Evolutionary conservation across 257 asterid species (phyloP).

Genomic region (Fraxinus anomala): DNA sequence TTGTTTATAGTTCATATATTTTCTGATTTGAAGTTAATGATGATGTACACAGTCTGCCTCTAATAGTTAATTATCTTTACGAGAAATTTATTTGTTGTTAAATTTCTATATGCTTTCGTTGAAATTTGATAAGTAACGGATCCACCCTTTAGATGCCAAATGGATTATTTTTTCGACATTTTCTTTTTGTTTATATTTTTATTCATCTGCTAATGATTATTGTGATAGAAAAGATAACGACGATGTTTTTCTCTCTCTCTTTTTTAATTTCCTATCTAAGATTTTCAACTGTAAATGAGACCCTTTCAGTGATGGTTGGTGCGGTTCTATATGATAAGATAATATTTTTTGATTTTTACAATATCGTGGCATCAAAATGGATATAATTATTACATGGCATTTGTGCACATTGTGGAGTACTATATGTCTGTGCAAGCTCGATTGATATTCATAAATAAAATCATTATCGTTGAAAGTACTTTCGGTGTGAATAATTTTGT

Average conservation of each 20-base stretch:
- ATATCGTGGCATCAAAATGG: not conserved
- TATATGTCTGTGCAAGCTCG: not conserved
- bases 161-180: not conserved
- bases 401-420: not conserved
- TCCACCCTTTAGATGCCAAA: not conserved
- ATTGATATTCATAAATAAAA: not conserved
- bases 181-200: not conserved
- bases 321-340: not conserved
- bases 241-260: not conserved
- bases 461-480: not conserved
- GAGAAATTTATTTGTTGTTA: not conserved
- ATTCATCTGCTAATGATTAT: not conserved
- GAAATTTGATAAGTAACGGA: not conserved
- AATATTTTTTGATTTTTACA: not conserved
- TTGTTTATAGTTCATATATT: not conserved
- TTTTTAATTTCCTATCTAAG: not conserved
- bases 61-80: not conserved
- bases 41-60: not conserved
- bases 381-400: not conserved
- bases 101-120: not conserved
- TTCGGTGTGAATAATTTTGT: not conserved
- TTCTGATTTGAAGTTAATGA: conserved; percentile 1
- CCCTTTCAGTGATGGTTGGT: not conserved
- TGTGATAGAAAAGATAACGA: not conserved
- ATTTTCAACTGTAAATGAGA: not conserved